Evolutionary conservation across 495 filamentous ascomycete species (phyloP), one percentile per base, ranked within the genome.

Genomic region (Penicillium waksmanii): DNA sequence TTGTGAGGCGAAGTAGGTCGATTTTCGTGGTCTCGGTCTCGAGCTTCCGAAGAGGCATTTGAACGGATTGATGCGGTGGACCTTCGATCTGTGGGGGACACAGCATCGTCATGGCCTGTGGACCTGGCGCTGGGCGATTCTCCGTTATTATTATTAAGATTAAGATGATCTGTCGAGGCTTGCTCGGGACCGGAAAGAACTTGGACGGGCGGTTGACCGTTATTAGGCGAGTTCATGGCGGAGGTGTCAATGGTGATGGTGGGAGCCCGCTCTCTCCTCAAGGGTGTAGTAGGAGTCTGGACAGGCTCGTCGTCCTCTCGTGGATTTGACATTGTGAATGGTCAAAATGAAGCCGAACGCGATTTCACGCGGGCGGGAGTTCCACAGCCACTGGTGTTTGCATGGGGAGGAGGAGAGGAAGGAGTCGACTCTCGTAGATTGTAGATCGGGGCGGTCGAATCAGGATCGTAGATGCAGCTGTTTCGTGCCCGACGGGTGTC

Each of bases 1-100:
- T 97, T 96, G 73, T 96, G 93, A 0, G 92, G 89, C 44, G 92
- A 96, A 0, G 89, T 92, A n/a, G 92, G 93, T 54, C 91, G 80
- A 67, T 87, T 90, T 56, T 70, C 89, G 66, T 77, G 83, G 55
- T 67, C 89, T 66, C 78, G 83, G 62, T 92, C 88, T 61, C 80
- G 82, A 66, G 82, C 85, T 58, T 96, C 91, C 47, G 91, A 91
- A 4, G 90, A 92, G 53, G 77, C 79, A 34, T 84, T 80, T 19
- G 78, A 80, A 52, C 85, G 83, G 38, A 87, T 74, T 36, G 74
- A 77, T 6, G 66, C 78, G 0, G 82, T 74, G 25, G 76, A 79
- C 53, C 85, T 84, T 49, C 83, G 67, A 52, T 93, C 89, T 8
- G 83, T 79, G 46, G 84, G 77, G 25, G 87, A 84, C 44, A 67